phyloP scores from a whole-genome alignment of 2,329 filamentous ascomycete species.

The Aspergillus felis region DNA sequence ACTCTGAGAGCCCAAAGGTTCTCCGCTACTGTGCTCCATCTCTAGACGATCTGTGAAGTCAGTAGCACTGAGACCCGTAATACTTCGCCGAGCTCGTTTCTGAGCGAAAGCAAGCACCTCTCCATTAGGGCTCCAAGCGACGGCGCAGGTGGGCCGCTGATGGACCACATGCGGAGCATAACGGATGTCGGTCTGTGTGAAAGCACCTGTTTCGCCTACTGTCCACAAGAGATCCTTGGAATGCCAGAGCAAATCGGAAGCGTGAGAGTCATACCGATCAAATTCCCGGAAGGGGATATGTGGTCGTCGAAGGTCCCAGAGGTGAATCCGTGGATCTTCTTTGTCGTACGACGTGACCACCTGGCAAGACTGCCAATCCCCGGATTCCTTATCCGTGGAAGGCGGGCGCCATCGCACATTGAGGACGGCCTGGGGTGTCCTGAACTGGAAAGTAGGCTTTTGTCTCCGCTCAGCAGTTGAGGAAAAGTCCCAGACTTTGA shows the following conservation, averaged over 20 bases:
- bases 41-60: constrained; percentile 39
- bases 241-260: constrained; percentile 61
- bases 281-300: constrained; percentile 61
- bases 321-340: constrained; percentile 57
- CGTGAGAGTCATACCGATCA: constrained; percentile 51
- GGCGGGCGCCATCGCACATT: constrained; percentile 62
- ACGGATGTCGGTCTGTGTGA: constrained; percentile 60
- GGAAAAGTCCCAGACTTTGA: constrained; percentile 63
- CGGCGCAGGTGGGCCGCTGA: constrained; percentile 52
- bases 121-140: constrained; percentile 56
- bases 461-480: constrained; percentile 52
- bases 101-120: constrained; percentile 55
- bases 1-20: constrained; percentile 48
- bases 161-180: constrained; percentile 58
- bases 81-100: constrained; percentile 44
- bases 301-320: constrained; percentile 63
- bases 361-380: constrained; percentile 58
- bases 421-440: constrained; percentile 58
- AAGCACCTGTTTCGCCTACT: constrained; percentile 57
- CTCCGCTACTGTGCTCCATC: constrained; percentile 44
- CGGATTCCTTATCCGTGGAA: constrained; percentile 52
- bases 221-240: constrained; percentile 63
- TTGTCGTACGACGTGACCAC: constrained; percentile 60
- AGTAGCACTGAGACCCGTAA: constrained; percentile 36
- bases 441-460: constrained; percentile 56